These are phyloP conservation scores for Trichoderma koningii DNA, from an alignment of 2,329 filamentous ascomycete species.

Conservation along the genomic window DNA sequence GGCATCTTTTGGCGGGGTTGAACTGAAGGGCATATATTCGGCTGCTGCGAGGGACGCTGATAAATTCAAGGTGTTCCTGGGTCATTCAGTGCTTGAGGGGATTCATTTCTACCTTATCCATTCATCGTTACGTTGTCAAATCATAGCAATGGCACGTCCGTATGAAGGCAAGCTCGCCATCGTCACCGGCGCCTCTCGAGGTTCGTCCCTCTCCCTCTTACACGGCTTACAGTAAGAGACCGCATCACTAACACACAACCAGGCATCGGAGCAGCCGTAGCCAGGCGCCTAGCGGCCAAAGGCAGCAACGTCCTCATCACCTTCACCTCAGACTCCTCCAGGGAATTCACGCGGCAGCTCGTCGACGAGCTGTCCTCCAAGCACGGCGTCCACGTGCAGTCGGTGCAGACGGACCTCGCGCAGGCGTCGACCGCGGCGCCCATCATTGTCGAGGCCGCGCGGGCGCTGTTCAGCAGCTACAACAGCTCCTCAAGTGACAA, in stretches of 20 bases:
- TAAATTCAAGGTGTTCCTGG: no score
- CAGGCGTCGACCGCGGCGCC: conserved; percentile 33
- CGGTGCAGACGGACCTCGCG: conserved; percentile 38
- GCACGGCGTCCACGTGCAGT: conserved; percentile 42
- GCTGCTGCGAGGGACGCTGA: not conserved
- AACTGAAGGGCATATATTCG: conserved; percentile 5
- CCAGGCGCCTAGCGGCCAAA: conserved; percentile 60
- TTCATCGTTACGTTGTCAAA: not conserved
- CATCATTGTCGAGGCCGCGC: conserved; percentile 39
- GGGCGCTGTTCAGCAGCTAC: conserved; percentile 35
- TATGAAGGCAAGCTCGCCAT: conserved; percentile 41
- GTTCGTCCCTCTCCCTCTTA: conserved; percentile 28
- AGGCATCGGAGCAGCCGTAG: conserved; percentile 60
- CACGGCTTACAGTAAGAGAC: not conserved
- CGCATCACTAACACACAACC: not conserved
- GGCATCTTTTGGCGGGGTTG: conserved; percentile 14
- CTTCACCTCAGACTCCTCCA: conserved; percentile 60
- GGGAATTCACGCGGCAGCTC: conserved; percentile 49
- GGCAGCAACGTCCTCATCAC: conserved; percentile 61
- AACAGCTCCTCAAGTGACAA: conserved; percentile 13
- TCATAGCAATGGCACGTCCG: conserved; percentile 30
- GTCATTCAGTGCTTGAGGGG: no score
- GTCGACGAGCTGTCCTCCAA: conserved; percentile 48
- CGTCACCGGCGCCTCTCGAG: conserved; percentile 41
- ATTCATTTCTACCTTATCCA: not conserved